phyloP scores from a whole-genome alignment of 352 stramenopile species.

The Globisporangium radiosum region DNA sequence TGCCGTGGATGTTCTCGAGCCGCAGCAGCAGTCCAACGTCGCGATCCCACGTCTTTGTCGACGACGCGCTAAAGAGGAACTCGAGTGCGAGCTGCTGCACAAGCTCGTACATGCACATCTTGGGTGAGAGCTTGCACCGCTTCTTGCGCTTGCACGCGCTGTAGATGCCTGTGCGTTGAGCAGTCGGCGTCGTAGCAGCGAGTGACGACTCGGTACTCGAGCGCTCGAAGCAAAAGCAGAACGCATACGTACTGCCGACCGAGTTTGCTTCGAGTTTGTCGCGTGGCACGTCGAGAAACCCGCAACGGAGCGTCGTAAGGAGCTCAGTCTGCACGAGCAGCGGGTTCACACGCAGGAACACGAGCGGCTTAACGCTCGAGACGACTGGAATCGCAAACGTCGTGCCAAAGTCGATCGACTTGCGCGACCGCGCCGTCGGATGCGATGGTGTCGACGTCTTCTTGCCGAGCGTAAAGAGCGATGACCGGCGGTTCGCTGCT shows the following conservation, averaged over 20 bases:
- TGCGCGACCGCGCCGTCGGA: slow-evolving; percentile 6
- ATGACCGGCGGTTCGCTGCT: slow-evolving; percentile 18
- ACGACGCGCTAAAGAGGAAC: slow-evolving; percentile 26
- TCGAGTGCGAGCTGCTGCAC: slow-evolving; percentile 33
- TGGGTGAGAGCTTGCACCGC: slow-evolving; percentile 11
- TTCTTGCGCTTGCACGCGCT: slow-evolving; percentile 14
- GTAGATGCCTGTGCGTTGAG: slow-evolving; percentile 4
- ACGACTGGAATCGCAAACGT: slow-evolving; percentile 21
- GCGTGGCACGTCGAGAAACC: slow-evolving; percentile 7
- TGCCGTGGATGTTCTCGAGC: slow-evolving; percentile 37
- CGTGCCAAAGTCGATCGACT: slow-evolving; percentile 23
- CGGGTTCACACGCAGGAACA: slow-evolving; percentile 15
- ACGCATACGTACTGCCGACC: slow-evolving; percentile 9
- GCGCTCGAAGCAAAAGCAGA: slow-evolving; percentile 9
- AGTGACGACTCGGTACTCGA: neutral
- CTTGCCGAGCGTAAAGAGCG: slow-evolving; percentile 25
- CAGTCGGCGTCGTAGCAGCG: neutral
- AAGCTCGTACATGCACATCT: slow-evolving; percentile 31
- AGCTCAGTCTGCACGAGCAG: slow-evolving; percentile 10
- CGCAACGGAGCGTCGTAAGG: slow-evolving; percentile 2
- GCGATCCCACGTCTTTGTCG: slow-evolving; percentile 31
- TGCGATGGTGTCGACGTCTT: slow-evolving; percentile 6
- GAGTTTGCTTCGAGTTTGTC: slow-evolving; percentile 8
- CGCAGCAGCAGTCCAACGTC: slow-evolving; percentile 43
- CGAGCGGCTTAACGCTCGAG: slow-evolving; percentile 7